A percentile compares a stretch with the other conserved stretches of the same genome.
Evolutionary conservation across 345 rosid species (phyloP).

Genomic region (Hevea brasiliensis): DNA sequence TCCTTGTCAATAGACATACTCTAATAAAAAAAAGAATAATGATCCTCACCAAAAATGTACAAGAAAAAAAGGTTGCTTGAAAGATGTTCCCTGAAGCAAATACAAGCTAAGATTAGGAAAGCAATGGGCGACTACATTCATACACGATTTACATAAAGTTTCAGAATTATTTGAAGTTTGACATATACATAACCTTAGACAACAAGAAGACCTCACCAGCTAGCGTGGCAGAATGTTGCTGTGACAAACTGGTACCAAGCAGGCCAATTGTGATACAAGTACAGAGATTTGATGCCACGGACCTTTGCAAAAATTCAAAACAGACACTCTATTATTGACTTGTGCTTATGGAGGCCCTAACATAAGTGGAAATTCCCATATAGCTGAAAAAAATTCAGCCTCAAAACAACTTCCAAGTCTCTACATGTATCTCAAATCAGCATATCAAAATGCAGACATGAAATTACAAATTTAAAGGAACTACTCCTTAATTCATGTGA

Average conservation of each 20-base stretch:
- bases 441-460: background rate
- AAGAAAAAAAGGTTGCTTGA: slow-evolving; percentile 95
- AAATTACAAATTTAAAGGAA: background rate
- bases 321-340: background rate
- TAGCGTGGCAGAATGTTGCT: slow-evolving; percentile 89
- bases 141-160: background rate
- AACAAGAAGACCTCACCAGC: slow-evolving; percentile 58
- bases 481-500: background rate
- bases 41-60: slow-evolving; percentile 86
- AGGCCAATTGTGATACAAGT: slow-evolving; percentile 77
- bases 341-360: background rate
- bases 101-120: slow-evolving; percentile 12
- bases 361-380: background rate
- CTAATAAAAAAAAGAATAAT: slow-evolving; percentile 13
- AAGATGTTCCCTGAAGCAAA: slow-evolving; percentile 77
- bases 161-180: background rate
- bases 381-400: background rate
- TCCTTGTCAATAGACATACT: background rate
- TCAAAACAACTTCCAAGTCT: too few relatives aligned
- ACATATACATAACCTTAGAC: slow-evolving; percentile 1
- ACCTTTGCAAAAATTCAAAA: slow-evolving; percentile 40
- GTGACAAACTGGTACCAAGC: slow-evolving; percentile 93
- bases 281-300: slow-evolving; percentile 55
- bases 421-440: too few relatives aligned
- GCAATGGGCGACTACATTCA: background rate